phyloP scores from a whole-genome alignment of 1,284 basidiomycete species.

The Fistulina hepatica region DNA sequence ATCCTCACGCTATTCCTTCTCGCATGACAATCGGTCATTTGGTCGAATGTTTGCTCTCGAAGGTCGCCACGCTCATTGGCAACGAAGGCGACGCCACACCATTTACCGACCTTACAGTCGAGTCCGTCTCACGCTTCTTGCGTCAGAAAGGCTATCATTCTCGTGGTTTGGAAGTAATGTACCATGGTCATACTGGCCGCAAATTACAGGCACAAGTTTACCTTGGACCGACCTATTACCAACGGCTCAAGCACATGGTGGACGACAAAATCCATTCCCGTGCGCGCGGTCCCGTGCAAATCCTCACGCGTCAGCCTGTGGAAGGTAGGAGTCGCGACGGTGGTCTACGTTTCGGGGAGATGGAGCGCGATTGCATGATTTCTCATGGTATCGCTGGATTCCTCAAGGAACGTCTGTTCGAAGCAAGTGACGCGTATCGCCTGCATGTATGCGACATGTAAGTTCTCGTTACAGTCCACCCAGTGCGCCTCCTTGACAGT shows the following conservation, averaged over 20 bases:
- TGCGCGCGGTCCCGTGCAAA: conserved; percentile 95
- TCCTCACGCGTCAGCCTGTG: conserved; percentile 96
- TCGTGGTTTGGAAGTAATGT: conserved; percentile 96
- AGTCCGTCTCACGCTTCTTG: conserved; percentile 81
- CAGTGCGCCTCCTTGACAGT: too few relatives aligned
- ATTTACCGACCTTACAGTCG: conserved; percentile 96
- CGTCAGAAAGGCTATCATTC: conserved; percentile 87
- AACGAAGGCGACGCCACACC: conserved; percentile 98
- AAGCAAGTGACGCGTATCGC: conserved; percentile 91
- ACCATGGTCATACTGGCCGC: conserved; percentile 94
- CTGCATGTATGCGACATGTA: conserved; percentile 94
- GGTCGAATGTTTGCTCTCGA: conserved; percentile 95
- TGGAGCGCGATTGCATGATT: conserved; percentile 99
- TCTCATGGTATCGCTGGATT: conserved; percentile 98
- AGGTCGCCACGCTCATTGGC: conserved; percentile 92
- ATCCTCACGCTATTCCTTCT: conserved; percentile 98
- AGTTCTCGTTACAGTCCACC: conserved; percentile 31
- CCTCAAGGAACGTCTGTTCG: conserved; percentile 90
- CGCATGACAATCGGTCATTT: conserved; percentile 99
- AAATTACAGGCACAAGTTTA: conserved; percentile 98
- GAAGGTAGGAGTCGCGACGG: conserved; percentile 98
- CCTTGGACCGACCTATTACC: conserved; percentile 98
- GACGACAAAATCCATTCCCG: conserved; percentile 99
- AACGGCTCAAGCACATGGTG: conserved; percentile 99
- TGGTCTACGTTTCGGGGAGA: conserved; percentile 99